These are phyloP conservation scores for Monosporozyma solicola DNA, from an alignment of 805 yeast species.

Conservation along the genomic window DNA sequence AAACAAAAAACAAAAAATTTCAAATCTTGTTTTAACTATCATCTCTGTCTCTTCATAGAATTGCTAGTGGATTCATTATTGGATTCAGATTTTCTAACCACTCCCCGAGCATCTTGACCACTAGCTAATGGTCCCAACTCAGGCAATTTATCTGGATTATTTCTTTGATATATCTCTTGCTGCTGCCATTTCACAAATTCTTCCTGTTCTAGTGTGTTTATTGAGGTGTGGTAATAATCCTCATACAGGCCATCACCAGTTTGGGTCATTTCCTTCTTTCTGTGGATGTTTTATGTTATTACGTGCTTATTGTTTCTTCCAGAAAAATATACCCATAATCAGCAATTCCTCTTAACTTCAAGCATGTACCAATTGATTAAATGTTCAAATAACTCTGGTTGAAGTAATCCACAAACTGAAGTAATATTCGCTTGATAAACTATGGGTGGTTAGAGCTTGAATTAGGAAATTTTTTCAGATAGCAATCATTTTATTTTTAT, in stretches of 20 bases:
- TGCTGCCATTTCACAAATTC: slow-evolving; percentile 1
- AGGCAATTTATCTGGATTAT: slow-evolving; percentile 8
- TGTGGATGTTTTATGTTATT: background rate
- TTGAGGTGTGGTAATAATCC: slow-evolving; percentile 3
- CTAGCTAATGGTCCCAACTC: slow-evolving; percentile 6
- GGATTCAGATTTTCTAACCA: slow-evolving; percentile 1
- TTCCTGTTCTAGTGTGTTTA: background rate
- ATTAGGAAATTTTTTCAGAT: background rate
- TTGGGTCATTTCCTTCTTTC: background rate
- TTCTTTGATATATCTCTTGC: slow-evolving; percentile 9
- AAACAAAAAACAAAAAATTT: background rate
- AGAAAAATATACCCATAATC: background rate
- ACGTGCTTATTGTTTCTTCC: background rate
- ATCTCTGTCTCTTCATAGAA: slow-evolving; percentile 1
- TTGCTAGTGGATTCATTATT: background rate
- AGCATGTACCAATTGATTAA: too few relatives aligned
- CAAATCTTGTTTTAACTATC: background rate
- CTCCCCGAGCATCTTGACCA: background rate
- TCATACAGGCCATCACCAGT: slow-evolving; percentile 6
- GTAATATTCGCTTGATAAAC: too few relatives aligned
- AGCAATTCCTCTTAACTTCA: too few relatives aligned
- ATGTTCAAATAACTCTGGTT: too few relatives aligned
- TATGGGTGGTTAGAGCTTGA: too few relatives aligned
- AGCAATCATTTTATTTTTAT: background rate
- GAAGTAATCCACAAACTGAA: too few relatives aligned